Evolutionary conservation across 495 filamentous ascomycete species (phyloP).

Genomic region (Aspergillus indologenus): DNA sequence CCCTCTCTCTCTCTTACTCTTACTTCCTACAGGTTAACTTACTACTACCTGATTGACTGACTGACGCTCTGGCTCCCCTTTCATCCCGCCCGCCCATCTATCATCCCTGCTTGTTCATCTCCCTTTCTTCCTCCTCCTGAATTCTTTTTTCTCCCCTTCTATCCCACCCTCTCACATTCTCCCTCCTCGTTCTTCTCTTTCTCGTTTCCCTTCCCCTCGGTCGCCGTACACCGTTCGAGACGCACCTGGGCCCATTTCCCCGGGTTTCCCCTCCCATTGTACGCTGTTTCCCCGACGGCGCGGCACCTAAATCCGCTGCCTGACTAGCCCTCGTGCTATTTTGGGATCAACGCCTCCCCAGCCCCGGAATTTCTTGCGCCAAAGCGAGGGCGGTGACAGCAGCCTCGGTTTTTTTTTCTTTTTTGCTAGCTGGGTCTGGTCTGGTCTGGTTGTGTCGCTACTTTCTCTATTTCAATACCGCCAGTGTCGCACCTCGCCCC

Average conservation of each 20-base stretch:
- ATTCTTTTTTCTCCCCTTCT: conserved; percentile 9
- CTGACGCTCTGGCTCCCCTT: conserved; percentile 11
- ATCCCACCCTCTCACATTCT: conserved; percentile 2
- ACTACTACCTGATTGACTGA: neutral
- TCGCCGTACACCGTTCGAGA: conserved; percentile 1
- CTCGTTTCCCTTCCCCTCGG: conserved; percentile 9
- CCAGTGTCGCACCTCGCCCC: conserved; percentile 6
- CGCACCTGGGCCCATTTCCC: conserved; percentile 2
- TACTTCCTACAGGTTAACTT: too few species aligned
- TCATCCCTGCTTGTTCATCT: conserved; percentile 8
- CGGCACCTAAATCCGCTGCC: conserved; percentile 20
- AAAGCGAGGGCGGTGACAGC: conserved; percentile 40
- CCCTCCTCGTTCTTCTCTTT: conserved; percentile 3
- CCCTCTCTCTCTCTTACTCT: too few species aligned
- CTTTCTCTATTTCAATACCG: conserved; percentile 6
- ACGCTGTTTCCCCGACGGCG: conserved; percentile 17
- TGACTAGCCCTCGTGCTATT: conserved; percentile 31
- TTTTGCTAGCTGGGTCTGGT: conserved; percentile 5
- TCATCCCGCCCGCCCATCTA: conserved; percentile 8
- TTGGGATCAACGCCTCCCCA: conserved; percentile 34
- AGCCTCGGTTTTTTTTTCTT: conserved; percentile 9
- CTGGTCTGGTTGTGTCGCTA: conserved; percentile 2
- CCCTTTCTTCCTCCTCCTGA: conserved; percentile 18
- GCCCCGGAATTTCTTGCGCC: conserved; percentile 35
- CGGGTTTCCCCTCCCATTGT: conserved; percentile 11